A percentile compares a stretch with the other conserved stretches of the same genome.
Evolutionary conservation across 108 stramenopile species (phyloP).

Genomic region (Fistulifera pelliculosa): DNA sequence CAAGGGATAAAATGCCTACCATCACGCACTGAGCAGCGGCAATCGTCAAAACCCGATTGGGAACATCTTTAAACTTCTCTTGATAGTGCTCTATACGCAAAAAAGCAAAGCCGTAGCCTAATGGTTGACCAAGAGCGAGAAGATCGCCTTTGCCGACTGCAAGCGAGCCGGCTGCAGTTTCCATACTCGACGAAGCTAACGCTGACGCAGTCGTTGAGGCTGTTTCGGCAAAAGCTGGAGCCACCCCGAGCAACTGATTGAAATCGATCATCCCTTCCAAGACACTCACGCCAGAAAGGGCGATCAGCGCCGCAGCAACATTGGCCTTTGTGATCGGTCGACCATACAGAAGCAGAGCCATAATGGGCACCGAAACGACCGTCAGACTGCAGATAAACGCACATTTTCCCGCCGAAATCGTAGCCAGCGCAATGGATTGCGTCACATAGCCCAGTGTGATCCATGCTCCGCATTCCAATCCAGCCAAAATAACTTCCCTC

Average conservation of each 20-base stretch:
- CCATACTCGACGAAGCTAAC: conserved; percentile 8
- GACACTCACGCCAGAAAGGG: conserved; percentile 50
- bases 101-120: conserved; percentile 62
- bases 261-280: conserved; percentile 30
- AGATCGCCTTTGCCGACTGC: conserved; percentile 21
- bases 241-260: conserved; percentile 36
- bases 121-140: conserved; percentile 40
- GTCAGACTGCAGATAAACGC: conserved; percentile 67
- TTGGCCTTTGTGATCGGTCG: conserved; percentile 15
- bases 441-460: conserved; percentile 32
- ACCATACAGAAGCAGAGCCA: conserved; percentile 28
- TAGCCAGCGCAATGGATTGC: conserved; percentile 23
- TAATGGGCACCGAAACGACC: conserved; percentile 51
- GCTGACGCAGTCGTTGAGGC: conserved; percentile 1
- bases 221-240: conserved; percentile 19
- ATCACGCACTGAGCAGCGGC: conserved; percentile 36
- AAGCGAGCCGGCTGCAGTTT: conserved; percentile 1
- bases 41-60: conserved; percentile 29
- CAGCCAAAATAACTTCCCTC: conserved; percentile 24
- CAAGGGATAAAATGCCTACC: conserved; percentile 13
- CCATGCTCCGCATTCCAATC: conserved; percentile 25
- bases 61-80: conserved; percentile 21
- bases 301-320: conserved; percentile 24
- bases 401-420: conserved; percentile 20
- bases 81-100: conserved; percentile 36